A percentile compares a stretch with the other conserved stretches of the same genome.
These are phyloP conservation scores for Puccinia brachypodii DNA, from an alignment of 1,284 basidiomycete genomes.

Conservation along the genomic window DNA sequence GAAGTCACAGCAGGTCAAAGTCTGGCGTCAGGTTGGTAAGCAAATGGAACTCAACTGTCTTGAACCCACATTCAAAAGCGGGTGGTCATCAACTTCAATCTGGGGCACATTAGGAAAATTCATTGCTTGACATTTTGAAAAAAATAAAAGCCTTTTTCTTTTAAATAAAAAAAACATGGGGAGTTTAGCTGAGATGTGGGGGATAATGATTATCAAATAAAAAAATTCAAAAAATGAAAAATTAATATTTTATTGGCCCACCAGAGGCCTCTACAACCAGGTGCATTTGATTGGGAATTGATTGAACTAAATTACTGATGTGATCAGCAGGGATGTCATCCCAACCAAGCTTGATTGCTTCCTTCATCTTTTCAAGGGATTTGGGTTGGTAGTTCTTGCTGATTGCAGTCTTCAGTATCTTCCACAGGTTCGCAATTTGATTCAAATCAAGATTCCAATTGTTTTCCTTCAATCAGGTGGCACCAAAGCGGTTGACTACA, in stretches of 20 bases:
- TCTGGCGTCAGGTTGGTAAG: neutral
- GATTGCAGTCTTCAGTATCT: conserved; percentile 9
- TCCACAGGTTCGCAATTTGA: conserved; percentile 33
- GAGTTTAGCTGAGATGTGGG: neutral
- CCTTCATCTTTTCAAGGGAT: neutral
- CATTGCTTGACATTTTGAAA: neutral
- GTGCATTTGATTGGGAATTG: neutral
- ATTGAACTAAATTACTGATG: neutral
- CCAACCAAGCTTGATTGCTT: neutral
- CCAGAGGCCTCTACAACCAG: neutral
- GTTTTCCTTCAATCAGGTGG: neutral
- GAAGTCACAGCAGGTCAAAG: neutral
- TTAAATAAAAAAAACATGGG: neutral
- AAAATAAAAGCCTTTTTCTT: neutral
- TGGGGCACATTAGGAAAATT: neutral
- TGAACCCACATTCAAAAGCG: neutral
- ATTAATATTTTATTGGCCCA: neutral
- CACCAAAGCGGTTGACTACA: neutral
- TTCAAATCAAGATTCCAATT: conserved; percentile 17
- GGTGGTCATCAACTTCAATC: neutral
- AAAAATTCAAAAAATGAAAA: neutral
- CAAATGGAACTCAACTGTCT: neutral
- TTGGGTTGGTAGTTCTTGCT: neutral
- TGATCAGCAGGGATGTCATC: neutral
- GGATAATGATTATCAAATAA: neutral